phyloP scores from a whole-genome alignment of 2,329 filamentous ascomycete species.

The Teratosphaeria pseudoeucalypti region DNA sequence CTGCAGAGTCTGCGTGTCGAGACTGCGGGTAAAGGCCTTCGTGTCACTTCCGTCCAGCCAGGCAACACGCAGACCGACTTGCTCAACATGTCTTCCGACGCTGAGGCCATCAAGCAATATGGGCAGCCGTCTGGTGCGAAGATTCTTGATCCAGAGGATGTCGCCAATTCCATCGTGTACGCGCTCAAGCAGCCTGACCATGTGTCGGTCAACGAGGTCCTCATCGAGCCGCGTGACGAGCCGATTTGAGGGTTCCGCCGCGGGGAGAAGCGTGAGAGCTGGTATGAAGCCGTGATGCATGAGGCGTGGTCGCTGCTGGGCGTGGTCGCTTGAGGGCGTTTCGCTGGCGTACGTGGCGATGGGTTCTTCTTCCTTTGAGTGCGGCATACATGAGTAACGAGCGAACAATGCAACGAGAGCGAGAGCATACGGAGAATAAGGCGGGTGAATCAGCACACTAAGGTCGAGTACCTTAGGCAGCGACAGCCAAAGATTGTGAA shows the following conservation, averaged over 20 bases:
- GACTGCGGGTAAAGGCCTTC: conserved; percentile 61
- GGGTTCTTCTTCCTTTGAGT: background rate
- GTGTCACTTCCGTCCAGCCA: conserved; percentile 66
- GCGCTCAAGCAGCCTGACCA: conserved; percentile 64
- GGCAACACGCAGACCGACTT: conserved; percentile 68
- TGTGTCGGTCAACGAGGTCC: conserved; percentile 68
- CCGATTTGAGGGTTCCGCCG: conserved; percentile 43
- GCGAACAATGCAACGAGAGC: background rate
- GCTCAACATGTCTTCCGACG: conserved; percentile 62
- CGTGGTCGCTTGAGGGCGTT: background rate
- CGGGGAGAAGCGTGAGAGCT: background rate
- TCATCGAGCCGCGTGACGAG: conserved; percentile 69
- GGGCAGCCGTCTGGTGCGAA: conserved; percentile 65
- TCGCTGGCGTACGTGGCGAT: background rate
- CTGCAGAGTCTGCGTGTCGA: conserved; percentile 66
- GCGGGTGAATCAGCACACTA: background rate
- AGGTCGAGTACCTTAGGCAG: background rate
- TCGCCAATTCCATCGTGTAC: conserved; percentile 63
- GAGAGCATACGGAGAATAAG: background rate
- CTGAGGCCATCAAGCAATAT: conserved; percentile 67
- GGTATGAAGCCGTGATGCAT: background rate
- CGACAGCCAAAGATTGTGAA: background rate
- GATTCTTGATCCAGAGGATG: conserved; percentile 63
- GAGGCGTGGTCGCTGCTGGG: background rate
- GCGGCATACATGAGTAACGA: background rate